These are phyloP conservation scores for Solanum medicagineum DNA, from an alignment of 257 asterid genomes.

Conservation along the genomic window DNA sequence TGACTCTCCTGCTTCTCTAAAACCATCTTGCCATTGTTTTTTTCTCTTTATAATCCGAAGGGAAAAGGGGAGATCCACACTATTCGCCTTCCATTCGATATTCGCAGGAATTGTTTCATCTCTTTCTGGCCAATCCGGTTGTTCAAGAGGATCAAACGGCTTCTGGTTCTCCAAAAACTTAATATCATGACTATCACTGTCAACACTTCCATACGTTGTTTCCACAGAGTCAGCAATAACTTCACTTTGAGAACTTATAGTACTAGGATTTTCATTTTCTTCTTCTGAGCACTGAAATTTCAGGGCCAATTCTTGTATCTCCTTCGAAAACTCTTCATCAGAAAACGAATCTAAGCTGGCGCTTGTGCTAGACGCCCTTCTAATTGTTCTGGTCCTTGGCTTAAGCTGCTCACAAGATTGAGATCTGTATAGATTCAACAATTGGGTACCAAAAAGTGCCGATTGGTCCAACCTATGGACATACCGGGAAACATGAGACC, in stretches of 20 bases:
- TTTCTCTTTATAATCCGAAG: constrained; percentile 66
- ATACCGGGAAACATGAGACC: constrained; percentile 35
- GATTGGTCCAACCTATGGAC: constrained; percentile 16
- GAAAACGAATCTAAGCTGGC: constrained; percentile 60
- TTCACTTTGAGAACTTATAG: neutral
- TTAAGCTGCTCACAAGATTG: constrained; percentile 28
- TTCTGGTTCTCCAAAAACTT: constrained; percentile 12
- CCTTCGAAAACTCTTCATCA: constrained; percentile 67
- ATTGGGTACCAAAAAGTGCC: constrained; percentile 16
- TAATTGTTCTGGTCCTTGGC: constrained; percentile 13
- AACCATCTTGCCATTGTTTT: constrained; percentile 66
- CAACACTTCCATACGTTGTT: neutral
- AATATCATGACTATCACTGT: neutral
- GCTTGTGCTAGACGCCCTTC: constrained; percentile 22
- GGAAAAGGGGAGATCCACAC: constrained; percentile 73
- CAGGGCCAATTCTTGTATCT: constrained; percentile 35
- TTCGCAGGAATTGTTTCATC: constrained; percentile 45
- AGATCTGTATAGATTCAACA: constrained; percentile 29
- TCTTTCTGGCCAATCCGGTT: constrained; percentile 39
- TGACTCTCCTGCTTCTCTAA: constrained; percentile 48
- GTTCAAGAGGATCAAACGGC: constrained; percentile 36
- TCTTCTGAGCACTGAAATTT: constrained; percentile 26
- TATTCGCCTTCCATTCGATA: constrained; percentile 58
- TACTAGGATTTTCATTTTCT: constrained; percentile 2
- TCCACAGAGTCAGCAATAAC: neutral